These are phyloP conservation scores for Cnidoscolus chayamansa DNA, from an alignment of 441 rosid species.

Conservation along the genomic window DNA sequence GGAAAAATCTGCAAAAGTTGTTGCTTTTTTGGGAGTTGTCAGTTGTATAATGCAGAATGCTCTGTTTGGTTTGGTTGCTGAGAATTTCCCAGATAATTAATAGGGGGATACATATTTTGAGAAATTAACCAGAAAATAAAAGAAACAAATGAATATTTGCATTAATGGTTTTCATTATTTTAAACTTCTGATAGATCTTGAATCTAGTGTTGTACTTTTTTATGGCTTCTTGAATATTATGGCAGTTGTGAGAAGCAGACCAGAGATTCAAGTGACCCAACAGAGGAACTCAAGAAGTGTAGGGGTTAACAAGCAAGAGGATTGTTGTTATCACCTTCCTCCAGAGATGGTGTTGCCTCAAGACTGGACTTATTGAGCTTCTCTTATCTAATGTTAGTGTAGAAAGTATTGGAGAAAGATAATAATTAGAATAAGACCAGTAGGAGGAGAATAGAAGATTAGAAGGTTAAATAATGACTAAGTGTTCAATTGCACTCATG, in stretches of 20 bases:
- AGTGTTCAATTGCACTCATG: too few species aligned
- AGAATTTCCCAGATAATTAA: constrained; percentile 3
- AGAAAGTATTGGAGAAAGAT: neutral
- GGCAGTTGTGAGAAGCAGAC: constrained; percentile 25
- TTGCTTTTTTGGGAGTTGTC: constrained; percentile 19
- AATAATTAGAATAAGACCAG: neutral
- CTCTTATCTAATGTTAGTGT: neutral
- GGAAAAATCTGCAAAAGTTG: constrained; percentile 6
- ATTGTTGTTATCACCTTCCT: constrained; percentile 38
- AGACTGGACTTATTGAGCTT: constrained; percentile 38
- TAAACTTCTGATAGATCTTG: neutral
- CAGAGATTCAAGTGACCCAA: constrained; percentile 16
- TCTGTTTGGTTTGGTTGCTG: neutral
- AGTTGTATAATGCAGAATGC: constrained; percentile 17
- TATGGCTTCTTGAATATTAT: neutral
- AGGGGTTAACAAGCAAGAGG: constrained; percentile 28
- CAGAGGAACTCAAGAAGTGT: constrained; percentile 24
- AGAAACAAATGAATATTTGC: neutral
- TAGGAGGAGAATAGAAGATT: constrained; percentile 11
- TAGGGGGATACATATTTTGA: neutral
- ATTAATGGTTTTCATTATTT: neutral
- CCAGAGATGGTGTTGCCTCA: constrained; percentile 42
- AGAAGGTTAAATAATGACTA: neutral
- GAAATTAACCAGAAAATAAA: neutral
- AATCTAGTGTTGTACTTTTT: neutral